Percentiles rank a stretch among this genome's conserved stretches.
phyloP scores from a whole-genome alignment of 1,139 yeast genomes.

The Geotrichum candidum region DNA sequence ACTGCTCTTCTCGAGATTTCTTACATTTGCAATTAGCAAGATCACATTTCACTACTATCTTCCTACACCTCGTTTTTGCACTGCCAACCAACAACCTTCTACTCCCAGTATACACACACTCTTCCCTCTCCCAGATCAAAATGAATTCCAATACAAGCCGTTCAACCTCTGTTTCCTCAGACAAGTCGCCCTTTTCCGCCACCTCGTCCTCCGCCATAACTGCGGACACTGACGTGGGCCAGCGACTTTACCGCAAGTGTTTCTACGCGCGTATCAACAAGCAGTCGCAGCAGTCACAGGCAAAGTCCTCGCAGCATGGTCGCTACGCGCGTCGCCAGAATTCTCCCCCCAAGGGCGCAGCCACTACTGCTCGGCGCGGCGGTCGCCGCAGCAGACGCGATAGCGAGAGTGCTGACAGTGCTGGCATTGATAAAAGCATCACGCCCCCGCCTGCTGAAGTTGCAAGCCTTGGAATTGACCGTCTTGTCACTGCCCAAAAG shows the following conservation, averaged over 20 bases:
- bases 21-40: neutral
- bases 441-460: neutral
- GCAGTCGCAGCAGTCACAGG: neutral
- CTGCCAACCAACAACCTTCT: neutral
- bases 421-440: neutral
- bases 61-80: neutral
- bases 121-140: neutral
- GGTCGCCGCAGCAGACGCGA: neutral
- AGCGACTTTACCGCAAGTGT: neutral
- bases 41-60: neutral
- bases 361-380: neutral
- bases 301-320: neutral
- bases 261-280: neutral
- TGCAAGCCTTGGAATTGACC: neutral
- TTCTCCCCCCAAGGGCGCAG: neutral
- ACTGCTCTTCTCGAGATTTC: neutral
- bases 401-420: neutral
- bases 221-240: neutral
- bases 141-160: neutral
- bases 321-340: neutral
- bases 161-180: neutral
- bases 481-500: neutral
- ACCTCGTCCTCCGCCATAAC: neutral
- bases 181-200: neutral
- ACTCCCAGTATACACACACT: neutral